A percentile compares a stretch with the other conserved stretches of the same genome.
Conservation (phyloP, 202 grass and related monocot genomes). For the Musa balbisiana region DNA sequence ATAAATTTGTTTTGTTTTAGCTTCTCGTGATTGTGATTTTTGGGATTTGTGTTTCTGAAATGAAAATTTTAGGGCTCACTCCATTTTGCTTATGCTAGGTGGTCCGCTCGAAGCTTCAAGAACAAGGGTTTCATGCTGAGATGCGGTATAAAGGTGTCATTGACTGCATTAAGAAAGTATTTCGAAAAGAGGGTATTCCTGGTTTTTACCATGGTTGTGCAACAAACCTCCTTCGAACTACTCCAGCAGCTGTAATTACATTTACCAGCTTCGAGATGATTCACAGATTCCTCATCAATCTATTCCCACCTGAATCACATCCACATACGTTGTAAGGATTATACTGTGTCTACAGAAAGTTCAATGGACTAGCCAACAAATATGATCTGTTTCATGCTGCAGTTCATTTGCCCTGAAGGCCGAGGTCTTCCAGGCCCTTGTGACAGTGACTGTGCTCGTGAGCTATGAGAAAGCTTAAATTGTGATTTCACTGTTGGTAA, state of each 20-base stretch:
- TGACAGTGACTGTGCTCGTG: not conserved
- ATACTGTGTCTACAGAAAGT: not conserved
- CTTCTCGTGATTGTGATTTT: too few relatives aligned
- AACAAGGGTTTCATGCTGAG: slow-evolving; percentile 58
- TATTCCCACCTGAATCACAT: slow-evolving; percentile 43
- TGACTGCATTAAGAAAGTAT: slow-evolving; percentile 75
- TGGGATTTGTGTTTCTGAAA: too few relatives aligned
- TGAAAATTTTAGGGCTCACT: not conserved
- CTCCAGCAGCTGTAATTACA: slow-evolving; percentile 91
- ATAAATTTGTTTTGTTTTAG: too few relatives aligned
- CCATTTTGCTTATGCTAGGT: slow-evolving; percentile 39
- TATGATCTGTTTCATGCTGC: not conserved
- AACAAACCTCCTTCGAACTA: slow-evolving; percentile 79
- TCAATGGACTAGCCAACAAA: not conserved
- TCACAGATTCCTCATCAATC: slow-evolving; percentile 60
- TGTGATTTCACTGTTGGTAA: not conserved
- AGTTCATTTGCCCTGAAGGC: not conserved
- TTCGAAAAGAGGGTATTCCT: slow-evolving; percentile 52
- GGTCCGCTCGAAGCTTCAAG: slow-evolving; percentile 84
- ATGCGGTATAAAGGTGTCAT: slow-evolving; percentile 56
- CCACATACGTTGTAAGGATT: slow-evolving; percentile 40
- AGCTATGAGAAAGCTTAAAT: not conserved
- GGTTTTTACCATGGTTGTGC: slow-evolving; percentile 87
- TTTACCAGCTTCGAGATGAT: slow-evolving; percentile 99
- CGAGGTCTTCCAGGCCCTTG: not conserved